Evolutionary conservation across 768 basidiomycete genomes (phyloP).

Genomic region (Multifurca ochricompacta): DNA sequence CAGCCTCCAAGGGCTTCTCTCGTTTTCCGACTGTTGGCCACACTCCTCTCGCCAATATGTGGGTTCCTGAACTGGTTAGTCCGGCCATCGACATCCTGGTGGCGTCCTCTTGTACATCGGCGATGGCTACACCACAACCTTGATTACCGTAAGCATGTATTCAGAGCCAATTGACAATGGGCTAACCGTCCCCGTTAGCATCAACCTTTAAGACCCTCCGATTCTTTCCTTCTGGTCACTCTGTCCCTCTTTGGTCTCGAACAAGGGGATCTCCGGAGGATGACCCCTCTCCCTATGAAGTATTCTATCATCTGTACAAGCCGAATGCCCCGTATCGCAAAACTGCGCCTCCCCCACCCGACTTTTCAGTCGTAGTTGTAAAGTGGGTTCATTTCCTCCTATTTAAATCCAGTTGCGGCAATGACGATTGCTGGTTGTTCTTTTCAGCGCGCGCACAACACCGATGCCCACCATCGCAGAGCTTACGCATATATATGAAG

Average conservation of each 20-base stretch:
- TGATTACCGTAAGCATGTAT: conserved; percentile 40
- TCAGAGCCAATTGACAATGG: neutral
- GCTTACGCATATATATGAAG: conserved; percentile 61
- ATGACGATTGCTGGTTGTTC: neutral
- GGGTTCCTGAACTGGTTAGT: conserved; percentile 27
- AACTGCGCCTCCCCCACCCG: conserved; percentile 66
- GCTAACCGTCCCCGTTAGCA: conserved; percentile 33
- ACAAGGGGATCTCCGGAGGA: conserved; percentile 12
- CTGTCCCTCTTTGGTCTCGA: conserved; percentile 36
- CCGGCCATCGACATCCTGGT: conserved; percentile 46
- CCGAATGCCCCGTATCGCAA: conserved; percentile 81
- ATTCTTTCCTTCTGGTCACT: conserved; percentile 63
- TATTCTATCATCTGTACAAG: conserved; percentile 90
- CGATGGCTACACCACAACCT: conserved; percentile 43
- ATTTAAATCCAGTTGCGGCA: neutral
- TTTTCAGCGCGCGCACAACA: conserved; percentile 66
- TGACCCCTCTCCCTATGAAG: conserved; percentile 52
- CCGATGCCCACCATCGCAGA: conserved; percentile 78
- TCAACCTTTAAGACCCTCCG: conserved; percentile 63
- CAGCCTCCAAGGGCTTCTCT: conserved; percentile 25
- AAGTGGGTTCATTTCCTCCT: conserved; percentile 45
- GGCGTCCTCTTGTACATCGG: conserved; percentile 49
- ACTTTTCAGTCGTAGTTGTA: conserved; percentile 81
- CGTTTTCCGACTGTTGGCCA: conserved; percentile 29
- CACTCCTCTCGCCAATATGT: conserved; percentile 29